phyloP scores from a whole-genome alignment of 2,329 filamentous ascomycete species.

The Beauveria sp. region DNA sequence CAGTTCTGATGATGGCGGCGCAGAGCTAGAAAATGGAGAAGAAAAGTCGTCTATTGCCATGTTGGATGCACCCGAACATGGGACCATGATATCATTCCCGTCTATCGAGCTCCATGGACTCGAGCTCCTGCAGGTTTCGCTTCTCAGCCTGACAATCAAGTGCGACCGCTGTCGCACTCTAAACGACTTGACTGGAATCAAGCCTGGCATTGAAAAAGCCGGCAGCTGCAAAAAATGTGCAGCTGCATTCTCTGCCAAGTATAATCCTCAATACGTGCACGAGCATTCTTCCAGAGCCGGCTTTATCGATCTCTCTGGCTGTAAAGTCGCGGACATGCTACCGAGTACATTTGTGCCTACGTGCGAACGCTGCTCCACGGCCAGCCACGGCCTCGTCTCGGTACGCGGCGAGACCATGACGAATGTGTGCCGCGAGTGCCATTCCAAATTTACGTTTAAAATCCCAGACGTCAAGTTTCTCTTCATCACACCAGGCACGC shows the following conservation, averaged over 20 bases:
- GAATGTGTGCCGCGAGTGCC: conserved; percentile 72
- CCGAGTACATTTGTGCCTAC: conserved; percentile 74
- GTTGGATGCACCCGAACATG: conserved; percentile 45
- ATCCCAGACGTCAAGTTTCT: conserved; percentile 74
- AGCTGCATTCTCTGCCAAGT: conserved; percentile 42
- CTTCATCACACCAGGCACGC: conserved; percentile 52
- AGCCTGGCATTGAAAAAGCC: conserved; percentile 43
- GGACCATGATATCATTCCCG: conserved; percentile 73
- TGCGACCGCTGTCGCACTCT: conserved; percentile 71
- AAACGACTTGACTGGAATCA: conserved; percentile 61
- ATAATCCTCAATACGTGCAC: conserved; percentile 65
- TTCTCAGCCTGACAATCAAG: conserved; percentile 63
- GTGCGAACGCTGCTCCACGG: conserved; percentile 66
- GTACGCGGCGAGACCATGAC: conserved; percentile 66
- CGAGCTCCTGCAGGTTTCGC: conserved; percentile 63
- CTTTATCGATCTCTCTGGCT: conserved; percentile 69
- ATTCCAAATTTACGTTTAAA: conserved; percentile 71
- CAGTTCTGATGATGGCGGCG: conserved; percentile 38
- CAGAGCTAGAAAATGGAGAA: conserved; percentile 25
- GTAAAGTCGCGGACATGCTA: conserved; percentile 67
- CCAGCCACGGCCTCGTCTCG: conserved; percentile 59
- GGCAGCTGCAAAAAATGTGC: conserved; percentile 54
- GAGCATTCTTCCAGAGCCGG: conserved; percentile 66
- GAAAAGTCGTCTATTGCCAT: background rate
- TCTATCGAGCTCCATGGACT: conserved; percentile 69